Percentiles rank a stretch among this genome's conserved stretches.
These are phyloP conservation scores for Macadamia integrifolia DNA, from an alignment of 164 flowering plant species.

Conservation along the genomic window DNA sequence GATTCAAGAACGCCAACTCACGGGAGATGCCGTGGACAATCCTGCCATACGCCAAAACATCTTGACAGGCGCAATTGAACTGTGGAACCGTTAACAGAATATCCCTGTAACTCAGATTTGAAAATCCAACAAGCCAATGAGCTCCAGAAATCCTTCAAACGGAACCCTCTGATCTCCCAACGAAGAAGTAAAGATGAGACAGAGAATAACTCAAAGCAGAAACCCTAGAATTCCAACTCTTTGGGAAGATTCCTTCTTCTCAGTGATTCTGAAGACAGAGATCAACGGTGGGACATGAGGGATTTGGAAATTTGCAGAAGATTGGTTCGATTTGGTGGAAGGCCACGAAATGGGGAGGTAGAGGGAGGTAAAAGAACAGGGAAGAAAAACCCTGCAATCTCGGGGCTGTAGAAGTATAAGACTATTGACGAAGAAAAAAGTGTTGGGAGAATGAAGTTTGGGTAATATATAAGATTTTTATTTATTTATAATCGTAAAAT, in stretches of 20 bases:
- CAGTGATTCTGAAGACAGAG: background rate
- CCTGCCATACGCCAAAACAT: constrained; percentile 84
- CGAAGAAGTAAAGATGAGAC: too few relatives aligned
- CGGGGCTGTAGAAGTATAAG: background rate
- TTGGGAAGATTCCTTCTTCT: background rate
- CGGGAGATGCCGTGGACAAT: constrained; percentile 71
- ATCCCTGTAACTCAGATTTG: constrained; percentile 1
- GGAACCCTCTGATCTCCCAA: background rate
- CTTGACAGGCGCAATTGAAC: constrained; percentile 12
- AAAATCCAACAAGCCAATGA: background rate
- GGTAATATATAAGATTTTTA: too few relatives aligned
- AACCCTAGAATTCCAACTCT: constrained; percentile 1
- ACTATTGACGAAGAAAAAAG: background rate
- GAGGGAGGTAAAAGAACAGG: too few relatives aligned
- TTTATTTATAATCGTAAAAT: too few relatives aligned
- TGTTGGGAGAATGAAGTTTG: too few relatives aligned
- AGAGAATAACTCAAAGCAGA: background rate
- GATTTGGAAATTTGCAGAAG: background rate
- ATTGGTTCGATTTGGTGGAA: background rate
- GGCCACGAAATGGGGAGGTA: background rate
- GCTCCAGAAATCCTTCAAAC: background rate
- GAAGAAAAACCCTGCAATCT: background rate
- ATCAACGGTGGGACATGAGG: background rate
- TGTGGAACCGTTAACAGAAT: background rate
- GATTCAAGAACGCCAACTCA: constrained; percentile 22